These are phyloP conservation scores for Pseudogymnoascus verrucosus DNA, from an alignment of 2,329 filamentous ascomycete species.

Conservation along the genomic window DNA sequence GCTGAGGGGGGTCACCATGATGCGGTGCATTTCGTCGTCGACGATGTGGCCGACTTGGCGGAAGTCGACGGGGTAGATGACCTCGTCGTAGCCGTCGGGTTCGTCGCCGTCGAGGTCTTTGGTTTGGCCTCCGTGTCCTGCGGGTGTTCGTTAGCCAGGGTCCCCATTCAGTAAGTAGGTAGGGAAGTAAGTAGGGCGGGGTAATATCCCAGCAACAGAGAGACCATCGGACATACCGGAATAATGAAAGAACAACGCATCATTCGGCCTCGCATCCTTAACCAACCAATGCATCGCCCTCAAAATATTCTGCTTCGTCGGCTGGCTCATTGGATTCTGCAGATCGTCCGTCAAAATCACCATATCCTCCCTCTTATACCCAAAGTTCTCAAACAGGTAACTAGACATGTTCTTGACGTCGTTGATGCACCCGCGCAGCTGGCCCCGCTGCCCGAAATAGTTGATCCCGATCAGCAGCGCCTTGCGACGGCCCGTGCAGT, in stretches of 20 bases:
- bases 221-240: conserved; percentile 52
- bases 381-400: conserved; percentile 88
- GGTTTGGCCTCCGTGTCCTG: conserved; percentile 73
- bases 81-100: conserved; percentile 74
- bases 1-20: conserved; percentile 68
- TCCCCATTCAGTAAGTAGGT: no score
- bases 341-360: conserved; percentile 94
- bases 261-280: conserved; percentile 84
- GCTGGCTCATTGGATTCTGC: conserved; percentile 94
- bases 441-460: conserved; percentile 87
- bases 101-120: conserved; percentile 73
- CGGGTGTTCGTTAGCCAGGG: no score
- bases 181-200: no score
- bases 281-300: conserved; percentile 97
- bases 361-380: conserved; percentile 94
- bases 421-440: conserved; percentile 90
- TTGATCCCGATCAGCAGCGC: conserved; percentile 91
- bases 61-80: conserved; percentile 79
- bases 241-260: conserved; percentile 96
- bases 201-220: no score
- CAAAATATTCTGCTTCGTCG: conserved; percentile 89
- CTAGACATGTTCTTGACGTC: conserved; percentile 95
- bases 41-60: conserved; percentile 72
- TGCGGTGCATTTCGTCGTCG: conserved; percentile 71
- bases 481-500: conserved; percentile 81